phyloP scores from a whole-genome alignment of 1,139 yeast genomes.

The Suhomyces atakaporum region DNA sequence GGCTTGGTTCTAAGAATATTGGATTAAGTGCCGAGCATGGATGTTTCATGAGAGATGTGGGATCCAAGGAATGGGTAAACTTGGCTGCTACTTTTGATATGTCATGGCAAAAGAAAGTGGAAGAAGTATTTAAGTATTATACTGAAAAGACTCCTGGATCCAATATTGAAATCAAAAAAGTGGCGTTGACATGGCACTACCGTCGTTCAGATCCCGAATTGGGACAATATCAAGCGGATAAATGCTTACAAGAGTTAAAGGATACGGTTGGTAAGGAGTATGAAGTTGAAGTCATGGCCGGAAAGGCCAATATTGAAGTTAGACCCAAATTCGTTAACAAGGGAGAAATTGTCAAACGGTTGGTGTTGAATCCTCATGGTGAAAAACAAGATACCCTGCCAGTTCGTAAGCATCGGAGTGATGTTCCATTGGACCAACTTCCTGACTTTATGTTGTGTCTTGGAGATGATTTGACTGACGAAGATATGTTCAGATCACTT shows the following conservation, averaged over 20 bases:
- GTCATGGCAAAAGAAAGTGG: slow-evolving; percentile 90
- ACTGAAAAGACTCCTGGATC: slow-evolving; percentile 93
- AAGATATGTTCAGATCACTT: slow-evolving; percentile 89
- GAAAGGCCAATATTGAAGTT: slow-evolving; percentile 95
- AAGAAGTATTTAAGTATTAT: slow-evolving; percentile 67
- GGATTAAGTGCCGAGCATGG: slow-evolving; percentile 98
- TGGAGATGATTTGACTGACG: slow-evolving; percentile 97
- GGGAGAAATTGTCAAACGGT: slow-evolving; percentile 89
- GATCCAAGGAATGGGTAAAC: slow-evolving; percentile 71
- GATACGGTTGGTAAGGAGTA: slow-evolving; percentile 62
- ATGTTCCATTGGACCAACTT: slow-evolving; percentile 47
- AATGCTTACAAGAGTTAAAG: slow-evolving; percentile 66
- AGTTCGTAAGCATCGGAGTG: slow-evolving; percentile 26
- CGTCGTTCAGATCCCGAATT: slow-evolving; percentile 91
- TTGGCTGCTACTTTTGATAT: slow-evolving; percentile 81
- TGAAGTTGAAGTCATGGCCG: slow-evolving; percentile 95
- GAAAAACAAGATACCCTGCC: slow-evolving; percentile 39
- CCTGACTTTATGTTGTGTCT: slow-evolving; percentile 87
- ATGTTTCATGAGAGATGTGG: slow-evolving; percentile 80
- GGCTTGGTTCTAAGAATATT: slow-evolving; percentile 74
- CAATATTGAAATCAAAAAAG: slow-evolving; percentile 81
- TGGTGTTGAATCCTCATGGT: slow-evolving; percentile 67
- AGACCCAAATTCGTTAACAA: slow-evolving; percentile 92
- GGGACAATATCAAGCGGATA: slow-evolving; percentile 82
- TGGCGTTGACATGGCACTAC: slow-evolving; percentile 97